These are phyloP conservation scores for Brettanomyces bruxellensis DNA, from an alignment of 805 yeast genomes.

Conservation along the genomic window DNA sequence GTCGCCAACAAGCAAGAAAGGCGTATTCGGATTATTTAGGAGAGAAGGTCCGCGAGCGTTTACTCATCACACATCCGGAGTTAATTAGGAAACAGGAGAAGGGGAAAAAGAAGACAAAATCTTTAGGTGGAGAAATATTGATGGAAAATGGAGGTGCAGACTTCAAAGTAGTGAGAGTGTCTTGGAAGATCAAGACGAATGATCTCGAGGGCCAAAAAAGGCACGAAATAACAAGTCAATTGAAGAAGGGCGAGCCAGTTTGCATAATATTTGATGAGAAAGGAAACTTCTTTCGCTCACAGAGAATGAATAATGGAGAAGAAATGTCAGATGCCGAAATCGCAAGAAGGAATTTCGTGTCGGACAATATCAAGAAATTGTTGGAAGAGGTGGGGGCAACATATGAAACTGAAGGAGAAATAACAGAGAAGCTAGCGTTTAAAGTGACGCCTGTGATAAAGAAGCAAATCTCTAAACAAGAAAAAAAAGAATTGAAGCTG, in stretches of 20 bases:
- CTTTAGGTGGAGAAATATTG: neutral
- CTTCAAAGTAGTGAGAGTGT: constrained; percentile 35
- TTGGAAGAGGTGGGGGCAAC: constrained; percentile 15
- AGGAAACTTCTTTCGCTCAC: constrained; percentile 15
- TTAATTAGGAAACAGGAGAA: constrained; percentile 8
- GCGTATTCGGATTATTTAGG: constrained; percentile 20
- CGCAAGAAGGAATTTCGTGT: constrained; percentile 24
- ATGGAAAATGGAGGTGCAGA: constrained; percentile 15
- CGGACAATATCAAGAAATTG: constrained; percentile 21
- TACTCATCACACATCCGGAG: constrained; percentile 9
- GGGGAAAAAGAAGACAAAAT: constrained; percentile 1
- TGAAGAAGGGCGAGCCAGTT: constrained; percentile 35
- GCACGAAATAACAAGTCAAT: constrained; percentile 36
- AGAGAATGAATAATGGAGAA: constrained; percentile 1
- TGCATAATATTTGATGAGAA: constrained; percentile 33
- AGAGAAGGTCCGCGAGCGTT: constrained; percentile 10
- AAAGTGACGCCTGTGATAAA: constrained; percentile 8
- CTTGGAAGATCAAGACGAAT: constrained; percentile 48
- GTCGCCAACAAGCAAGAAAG: constrained; percentile 16
- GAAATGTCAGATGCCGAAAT: constrained; percentile 24
- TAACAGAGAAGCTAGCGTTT: constrained; percentile 11
- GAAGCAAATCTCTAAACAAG: constrained; percentile 11
- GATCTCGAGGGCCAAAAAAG: constrained; percentile 46
- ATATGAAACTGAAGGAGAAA: constrained; percentile 14
- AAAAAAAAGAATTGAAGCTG: constrained; percentile 24